A percentile compares a stretch with the other conserved stretches of the same genome.
Evolutionary conservation across 2,329 filamentous ascomycete species (phyloP).

Genomic region (Coniochaeta ligniaria): DNA sequence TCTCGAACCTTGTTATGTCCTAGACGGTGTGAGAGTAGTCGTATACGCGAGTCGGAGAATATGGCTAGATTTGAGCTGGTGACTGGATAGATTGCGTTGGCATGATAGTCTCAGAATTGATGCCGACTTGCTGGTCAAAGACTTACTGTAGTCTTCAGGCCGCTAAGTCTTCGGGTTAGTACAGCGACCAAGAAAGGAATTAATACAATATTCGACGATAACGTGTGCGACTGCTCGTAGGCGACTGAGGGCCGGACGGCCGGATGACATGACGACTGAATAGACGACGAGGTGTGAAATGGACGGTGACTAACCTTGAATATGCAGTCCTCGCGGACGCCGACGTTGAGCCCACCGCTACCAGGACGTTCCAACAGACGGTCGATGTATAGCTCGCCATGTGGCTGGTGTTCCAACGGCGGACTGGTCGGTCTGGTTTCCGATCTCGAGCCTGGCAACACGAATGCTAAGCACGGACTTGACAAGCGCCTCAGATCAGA

Average conservation of each 20-base stretch:
- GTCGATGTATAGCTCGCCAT: not conserved
- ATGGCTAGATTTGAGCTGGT: slow-evolving; percentile 1
- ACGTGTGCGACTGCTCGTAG: no score
- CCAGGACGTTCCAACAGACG: not conserved
- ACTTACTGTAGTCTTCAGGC: not conserved
- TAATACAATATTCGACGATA: no score
- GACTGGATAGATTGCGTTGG: not conserved
- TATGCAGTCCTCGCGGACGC: not conserved
- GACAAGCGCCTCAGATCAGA: not conserved
- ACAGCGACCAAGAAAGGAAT: not conserved
- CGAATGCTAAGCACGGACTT: not conserved
- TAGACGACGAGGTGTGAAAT: not conserved
- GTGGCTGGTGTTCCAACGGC: not conserved
- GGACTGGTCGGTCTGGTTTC: not conserved
- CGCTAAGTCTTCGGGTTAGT: not conserved
- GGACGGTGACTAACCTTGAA: not conserved
- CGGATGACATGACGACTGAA: no score
- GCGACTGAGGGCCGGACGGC: no score
- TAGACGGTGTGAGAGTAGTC: not conserved
- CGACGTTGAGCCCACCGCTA: not conserved
- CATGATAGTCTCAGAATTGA: not conserved
- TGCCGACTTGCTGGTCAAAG: no score
- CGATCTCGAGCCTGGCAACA: not conserved
- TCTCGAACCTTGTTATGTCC: not conserved
- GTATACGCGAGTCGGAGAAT: not conserved